Evolutionary conservation across 345 rosid species (phyloP).

Genomic region (Leavenworthia alabamica): DNA sequence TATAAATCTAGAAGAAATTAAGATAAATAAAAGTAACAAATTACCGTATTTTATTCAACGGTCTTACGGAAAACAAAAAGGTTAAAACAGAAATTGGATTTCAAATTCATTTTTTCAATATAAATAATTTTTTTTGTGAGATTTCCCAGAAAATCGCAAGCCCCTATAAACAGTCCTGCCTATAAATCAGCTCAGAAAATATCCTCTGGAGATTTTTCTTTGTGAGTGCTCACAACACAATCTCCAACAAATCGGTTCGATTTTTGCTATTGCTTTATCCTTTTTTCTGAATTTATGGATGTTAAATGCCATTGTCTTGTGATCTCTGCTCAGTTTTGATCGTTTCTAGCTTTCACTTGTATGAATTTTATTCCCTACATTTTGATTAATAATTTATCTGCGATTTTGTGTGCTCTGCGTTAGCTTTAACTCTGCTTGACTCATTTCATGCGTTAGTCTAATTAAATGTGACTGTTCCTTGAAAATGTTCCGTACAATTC

Average conservation of each 20-base stretch:
- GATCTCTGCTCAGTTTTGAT: constrained; percentile 14
- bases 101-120: constrained; percentile 5
- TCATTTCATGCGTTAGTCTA: too few species aligned
- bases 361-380: too few species aligned
- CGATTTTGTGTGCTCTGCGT: too few species aligned
- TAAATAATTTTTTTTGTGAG: constrained; percentile 16
- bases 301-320: not conserved
- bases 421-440: too few species aligned
- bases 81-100: not conserved
- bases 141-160: constrained; percentile 15
- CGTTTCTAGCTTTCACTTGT: constrained; percentile 10
- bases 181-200: constrained; percentile 3
- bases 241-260: constrained; percentile 7
- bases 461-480: too few species aligned
- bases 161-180: too few species aligned
- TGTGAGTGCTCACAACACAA: constrained; percentile 36
- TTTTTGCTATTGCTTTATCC: too few species aligned
- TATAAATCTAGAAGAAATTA: not conserved
- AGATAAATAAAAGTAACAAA: not conserved
- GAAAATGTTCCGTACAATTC: too few species aligned
- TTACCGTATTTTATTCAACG: not conserved
- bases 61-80: not conserved
- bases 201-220: constrained; percentile 8
- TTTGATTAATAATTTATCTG: not conserved
- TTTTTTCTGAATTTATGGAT: not conserved